phyloP scores from a whole-genome alignment of 192 early-diverging fungal genomes.

The Pilaira anomala region DNA sequence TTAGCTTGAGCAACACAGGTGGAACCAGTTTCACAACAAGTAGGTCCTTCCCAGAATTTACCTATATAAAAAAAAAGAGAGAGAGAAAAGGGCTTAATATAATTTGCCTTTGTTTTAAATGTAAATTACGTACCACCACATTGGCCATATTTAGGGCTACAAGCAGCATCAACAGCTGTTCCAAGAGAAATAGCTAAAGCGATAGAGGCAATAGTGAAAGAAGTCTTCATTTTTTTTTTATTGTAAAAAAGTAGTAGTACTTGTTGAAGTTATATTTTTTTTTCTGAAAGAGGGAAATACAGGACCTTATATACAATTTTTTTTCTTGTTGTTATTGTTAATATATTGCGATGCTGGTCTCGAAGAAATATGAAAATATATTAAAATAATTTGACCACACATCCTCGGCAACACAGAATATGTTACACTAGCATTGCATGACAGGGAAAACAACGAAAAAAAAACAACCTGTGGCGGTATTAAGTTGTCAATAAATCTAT shows the following conservation, averaged over 20 bases:
- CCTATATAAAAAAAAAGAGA: neutral
- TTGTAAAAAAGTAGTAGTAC: neutral
- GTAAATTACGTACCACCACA: constrained; percentile 28
- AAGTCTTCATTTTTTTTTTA: neutral
- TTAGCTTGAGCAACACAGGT: constrained; percentile 14
- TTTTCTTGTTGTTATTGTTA: neutral
- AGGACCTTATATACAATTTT: constrained; percentile 1
- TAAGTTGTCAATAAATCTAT: no score
- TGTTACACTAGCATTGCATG: no score
- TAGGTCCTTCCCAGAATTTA: constrained; percentile 16
- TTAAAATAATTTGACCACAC: constrained; percentile 6
- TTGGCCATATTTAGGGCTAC: constrained; percentile 14
- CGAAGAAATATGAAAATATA: neutral
- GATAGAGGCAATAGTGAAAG: neutral
- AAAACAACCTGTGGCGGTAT: no score
- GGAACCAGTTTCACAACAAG: constrained; percentile 22
- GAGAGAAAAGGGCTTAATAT: no score
- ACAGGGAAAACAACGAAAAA: no score
- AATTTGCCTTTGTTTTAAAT: neutral
- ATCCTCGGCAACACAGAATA: neutral
- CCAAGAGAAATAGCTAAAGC: neutral
- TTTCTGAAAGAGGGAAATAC: neutral
- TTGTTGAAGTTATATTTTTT: neutral
- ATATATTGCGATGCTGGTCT: neutral
- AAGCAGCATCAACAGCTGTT: constrained; percentile 3